Conservation (phyloP, 75 land plant genomes). For the Azolla pinnata region DNA sequence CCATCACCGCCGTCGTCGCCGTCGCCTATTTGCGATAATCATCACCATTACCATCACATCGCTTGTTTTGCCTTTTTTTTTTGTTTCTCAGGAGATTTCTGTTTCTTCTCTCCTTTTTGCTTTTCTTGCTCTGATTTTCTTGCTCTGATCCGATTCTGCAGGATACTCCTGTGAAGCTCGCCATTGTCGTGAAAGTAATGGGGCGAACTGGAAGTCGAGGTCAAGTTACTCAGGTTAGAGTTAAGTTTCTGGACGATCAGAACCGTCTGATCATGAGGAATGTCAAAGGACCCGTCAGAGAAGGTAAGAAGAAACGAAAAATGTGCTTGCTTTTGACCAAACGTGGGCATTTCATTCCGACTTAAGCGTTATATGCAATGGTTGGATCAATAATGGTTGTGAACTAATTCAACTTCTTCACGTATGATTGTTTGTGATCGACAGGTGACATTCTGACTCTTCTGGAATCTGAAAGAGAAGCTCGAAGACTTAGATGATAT, state of each 20-base stretch:
- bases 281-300: constrained; percentile 33
- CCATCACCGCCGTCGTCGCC: no score
- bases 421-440: background rate
- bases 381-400: background rate
- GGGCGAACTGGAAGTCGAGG: constrained; percentile 38
- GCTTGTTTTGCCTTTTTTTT: no score
- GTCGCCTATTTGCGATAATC: no score
- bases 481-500: constrained; percentile 36
- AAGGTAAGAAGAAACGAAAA: no score
- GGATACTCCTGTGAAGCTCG: constrained; percentile 35
- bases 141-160: no score
- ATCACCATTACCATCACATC: no score
- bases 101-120: no score
- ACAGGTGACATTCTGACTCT: constrained; percentile 33
- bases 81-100: no score
- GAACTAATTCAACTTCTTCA: background rate
- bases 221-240: constrained; percentile 40
- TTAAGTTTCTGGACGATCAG: constrained; percentile 38
- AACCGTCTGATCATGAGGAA: constrained; percentile 36
- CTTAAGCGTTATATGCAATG: background rate
- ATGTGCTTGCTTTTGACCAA: no score
- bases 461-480: constrained; percentile 39
- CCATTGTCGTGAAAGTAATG: constrained; percentile 31
- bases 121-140: no score
- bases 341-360: no score